Evolutionary conservation across 768 basidiomycete genomes (phyloP).

Genomic region (Kwoniella bestiolae): DNA sequence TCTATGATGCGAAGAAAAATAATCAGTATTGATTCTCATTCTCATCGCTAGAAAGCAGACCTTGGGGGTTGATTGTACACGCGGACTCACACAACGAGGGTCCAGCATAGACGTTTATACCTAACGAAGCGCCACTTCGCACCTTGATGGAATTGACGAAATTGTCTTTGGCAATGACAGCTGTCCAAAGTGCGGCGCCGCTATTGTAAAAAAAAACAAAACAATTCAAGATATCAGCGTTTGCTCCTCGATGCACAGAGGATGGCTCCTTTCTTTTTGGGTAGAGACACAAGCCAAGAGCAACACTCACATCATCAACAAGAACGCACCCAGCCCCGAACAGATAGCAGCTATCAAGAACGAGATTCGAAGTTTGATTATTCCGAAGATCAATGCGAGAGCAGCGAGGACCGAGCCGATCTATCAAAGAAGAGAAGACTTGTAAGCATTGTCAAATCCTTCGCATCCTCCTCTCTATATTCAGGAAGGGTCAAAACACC

Average conservation of each 20-base stretch:
- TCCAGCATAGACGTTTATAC: slow-evolving; percentile 46
- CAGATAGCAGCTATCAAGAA: slow-evolving; percentile 50
- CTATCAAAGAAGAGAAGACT: too few species aligned
- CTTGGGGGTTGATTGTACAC: too few species aligned
- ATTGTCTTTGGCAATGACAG: slow-evolving; percentile 49
- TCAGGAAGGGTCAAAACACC: too few species aligned
- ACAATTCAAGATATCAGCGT: not conserved
- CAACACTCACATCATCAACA: slow-evolving; percentile 47
- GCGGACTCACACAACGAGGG: slow-evolving; percentile 49
- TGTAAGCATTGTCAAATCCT: too few species aligned
- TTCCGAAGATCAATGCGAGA: slow-evolving; percentile 46
- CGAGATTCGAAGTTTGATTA: slow-evolving; percentile 43
- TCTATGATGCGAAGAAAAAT: slow-evolving; percentile 27
- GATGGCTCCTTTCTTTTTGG: too few species aligned
- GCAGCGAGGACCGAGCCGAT: slow-evolving; percentile 45
- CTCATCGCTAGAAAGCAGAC: not conserved
- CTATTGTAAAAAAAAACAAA: slow-evolving; percentile 17
- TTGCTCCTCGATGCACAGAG: too few species aligned
- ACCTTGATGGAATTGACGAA: slow-evolving; percentile 45
- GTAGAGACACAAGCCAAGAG: not conserved
- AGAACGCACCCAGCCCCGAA: slow-evolving; percentile 37
- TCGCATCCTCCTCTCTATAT: too few species aligned
- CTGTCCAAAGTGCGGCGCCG: slow-evolving; percentile 55
- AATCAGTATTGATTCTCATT: not conserved
- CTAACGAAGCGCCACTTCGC: slow-evolving; percentile 32